Evolutionary conservation across 805 yeast genomes (phyloP).

Genomic region (Lachancea mirantina): DNA sequence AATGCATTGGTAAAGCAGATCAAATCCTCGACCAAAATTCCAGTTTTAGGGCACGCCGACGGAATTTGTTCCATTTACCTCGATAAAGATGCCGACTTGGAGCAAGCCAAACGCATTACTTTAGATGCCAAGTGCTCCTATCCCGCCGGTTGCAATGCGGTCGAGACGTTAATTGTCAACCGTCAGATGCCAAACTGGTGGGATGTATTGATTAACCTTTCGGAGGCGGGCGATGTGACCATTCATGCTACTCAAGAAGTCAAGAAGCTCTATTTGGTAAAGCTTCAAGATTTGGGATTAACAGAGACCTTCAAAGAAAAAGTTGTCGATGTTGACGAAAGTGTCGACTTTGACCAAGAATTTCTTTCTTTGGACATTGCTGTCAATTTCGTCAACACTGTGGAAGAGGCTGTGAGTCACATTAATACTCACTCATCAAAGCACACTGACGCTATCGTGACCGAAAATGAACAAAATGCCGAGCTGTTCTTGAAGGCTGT

Average conservation of each 20-base stretch:
- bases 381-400: constrained; percentile 50
- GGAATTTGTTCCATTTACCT: constrained; percentile 90
- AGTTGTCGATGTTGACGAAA: constrained; percentile 40
- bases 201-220: constrained; percentile 39
- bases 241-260: constrained; percentile 58
- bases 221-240: constrained; percentile 56
- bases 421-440: constrained; percentile 90
- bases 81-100: constrained; percentile 68
- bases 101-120: constrained; percentile 66
- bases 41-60: constrained; percentile 97
- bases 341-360: constrained; percentile 68
- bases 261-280: constrained; percentile 23
- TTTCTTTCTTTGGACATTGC: constrained; percentile 80
- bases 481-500: constrained; percentile 73
- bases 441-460: constrained; percentile 90
- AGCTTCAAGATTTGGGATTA: constrained; percentile 14
- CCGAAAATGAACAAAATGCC: constrained; percentile 65
- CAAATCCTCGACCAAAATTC: constrained; percentile 84
- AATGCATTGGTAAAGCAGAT: constrained; percentile 83
- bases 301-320: constrained; percentile 20
- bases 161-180: constrained; percentile 69
- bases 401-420: constrained; percentile 72
- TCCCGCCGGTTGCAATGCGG: constrained; percentile 99
- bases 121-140: constrained; percentile 91
- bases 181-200: constrained; percentile 31